phyloP scores from a whole-genome alignment of 2,329 filamentous ascomycete genomes.

The Nemania abortiva region DNA sequence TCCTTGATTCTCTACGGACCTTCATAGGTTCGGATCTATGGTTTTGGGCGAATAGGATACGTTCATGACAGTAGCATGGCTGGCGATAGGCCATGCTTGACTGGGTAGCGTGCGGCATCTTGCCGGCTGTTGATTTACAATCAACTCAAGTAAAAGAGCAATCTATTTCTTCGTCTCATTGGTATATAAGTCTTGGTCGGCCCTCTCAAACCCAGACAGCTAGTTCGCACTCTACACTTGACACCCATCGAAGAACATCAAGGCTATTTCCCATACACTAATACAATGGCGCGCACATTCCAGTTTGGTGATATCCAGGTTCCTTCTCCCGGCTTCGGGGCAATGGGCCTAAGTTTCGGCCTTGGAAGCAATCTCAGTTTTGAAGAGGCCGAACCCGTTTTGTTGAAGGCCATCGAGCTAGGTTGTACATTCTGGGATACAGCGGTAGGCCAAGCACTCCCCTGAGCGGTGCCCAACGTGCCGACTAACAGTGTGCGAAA shows the following conservation, averaged over 20 bases:
- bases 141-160: not conserved
- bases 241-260: not conserved
- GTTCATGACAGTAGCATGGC: not conserved
- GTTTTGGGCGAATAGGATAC: not conserved
- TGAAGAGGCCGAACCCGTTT: slow-evolving; percentile 7
- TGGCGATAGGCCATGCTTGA: not conserved
- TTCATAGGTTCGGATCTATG: not conserved
- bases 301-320: not conserved
- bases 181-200: not conserved
- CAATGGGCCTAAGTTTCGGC: slow-evolving; percentile 10
- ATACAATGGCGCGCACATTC: slow-evolving; percentile 11
- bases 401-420: slow-evolving; percentile 10
- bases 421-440: slow-evolving; percentile 17
- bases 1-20: not conserved
- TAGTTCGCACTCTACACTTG: not conserved
- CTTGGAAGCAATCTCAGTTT: slow-evolving; percentile 9
- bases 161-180: not conserved
- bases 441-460: not conserved
- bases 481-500: not conserved
- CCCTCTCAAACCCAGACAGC: not conserved
- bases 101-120: not conserved
- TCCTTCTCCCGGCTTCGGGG: slow-evolving; percentile 10
- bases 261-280: not conserved
- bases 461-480: not conserved
- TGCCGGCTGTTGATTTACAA: not conserved